These are phyloP conservation scores for Thozetella sp. DNA, from an alignment of 495 filamentous ascomycete species.

Conservation along the genomic window DNA sequence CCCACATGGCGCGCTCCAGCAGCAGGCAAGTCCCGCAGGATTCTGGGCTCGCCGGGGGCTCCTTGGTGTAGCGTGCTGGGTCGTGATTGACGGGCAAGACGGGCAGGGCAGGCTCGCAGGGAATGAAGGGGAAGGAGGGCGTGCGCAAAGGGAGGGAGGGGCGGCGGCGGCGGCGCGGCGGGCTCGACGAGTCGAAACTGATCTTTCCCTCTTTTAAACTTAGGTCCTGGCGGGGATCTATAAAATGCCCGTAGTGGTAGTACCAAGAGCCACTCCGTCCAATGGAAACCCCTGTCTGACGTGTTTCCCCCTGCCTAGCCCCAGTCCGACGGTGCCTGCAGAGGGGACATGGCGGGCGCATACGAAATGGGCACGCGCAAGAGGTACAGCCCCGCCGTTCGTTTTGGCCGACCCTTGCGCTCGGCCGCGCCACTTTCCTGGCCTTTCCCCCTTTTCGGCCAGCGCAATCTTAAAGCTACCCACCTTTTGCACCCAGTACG, in stretches of 20 bases:
- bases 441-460: background rate
- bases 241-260: background rate
- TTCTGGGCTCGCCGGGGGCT: too few species aligned
- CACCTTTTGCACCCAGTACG: too few species aligned
- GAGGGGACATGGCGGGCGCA: background rate
- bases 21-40: too few species aligned
- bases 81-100: too few species aligned
- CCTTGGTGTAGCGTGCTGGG: too few species aligned
- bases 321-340: background rate
- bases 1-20: too few species aligned
- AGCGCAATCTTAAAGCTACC: slow-evolving; percentile 2
- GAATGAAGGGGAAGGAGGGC: background rate
- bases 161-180: background rate
- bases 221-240: slow-evolving; percentile 1
- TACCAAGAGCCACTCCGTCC: background rate
- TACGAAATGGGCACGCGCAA: background rate
- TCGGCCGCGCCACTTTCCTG: background rate
- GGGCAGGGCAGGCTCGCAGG: too few species aligned
- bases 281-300: background rate
- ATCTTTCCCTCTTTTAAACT: background rate
- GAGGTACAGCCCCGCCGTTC: background rate
- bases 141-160: background rate
- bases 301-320: background rate
- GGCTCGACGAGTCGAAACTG: slow-evolving; percentile 1
- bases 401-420: background rate